These are phyloP conservation scores for Poteriospumella lacustris DNA, from an alignment of 108 stramenopile genomes.

Conservation along the genomic window DNA sequence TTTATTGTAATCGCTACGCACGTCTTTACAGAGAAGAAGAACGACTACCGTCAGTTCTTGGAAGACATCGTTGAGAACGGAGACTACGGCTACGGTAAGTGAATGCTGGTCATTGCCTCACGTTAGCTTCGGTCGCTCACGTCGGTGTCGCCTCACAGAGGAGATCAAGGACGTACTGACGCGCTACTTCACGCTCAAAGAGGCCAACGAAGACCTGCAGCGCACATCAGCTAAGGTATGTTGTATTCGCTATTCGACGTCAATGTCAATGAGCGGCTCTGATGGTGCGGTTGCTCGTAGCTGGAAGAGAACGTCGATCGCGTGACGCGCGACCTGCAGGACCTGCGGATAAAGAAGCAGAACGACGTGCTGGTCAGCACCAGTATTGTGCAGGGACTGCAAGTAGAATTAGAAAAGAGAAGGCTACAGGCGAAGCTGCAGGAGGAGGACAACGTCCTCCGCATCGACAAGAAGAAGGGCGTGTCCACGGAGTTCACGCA, in stretches of 20 bases:
- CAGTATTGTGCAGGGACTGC: background rate
- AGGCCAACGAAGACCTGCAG: slow-evolving; percentile 52
- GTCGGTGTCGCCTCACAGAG: background rate
- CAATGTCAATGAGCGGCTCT: background rate
- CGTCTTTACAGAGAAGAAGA: background rate
- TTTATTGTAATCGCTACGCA: background rate
- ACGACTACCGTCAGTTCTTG: slow-evolving; percentile 46
- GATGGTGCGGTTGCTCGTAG: background rate
- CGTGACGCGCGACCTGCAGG: slow-evolving; percentile 42
- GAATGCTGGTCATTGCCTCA: slow-evolving; percentile 47
- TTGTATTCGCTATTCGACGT: background rate
- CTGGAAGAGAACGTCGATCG: slow-evolving; percentile 36
- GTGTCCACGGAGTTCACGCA: slow-evolving; percentile 50
- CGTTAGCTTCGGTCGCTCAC: background rate
- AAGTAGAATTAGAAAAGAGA: slow-evolving; percentile 52
- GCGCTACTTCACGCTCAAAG: slow-evolving; percentile 44
- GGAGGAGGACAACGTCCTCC: slow-evolving; percentile 44
- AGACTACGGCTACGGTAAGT: slow-evolving; percentile 45
- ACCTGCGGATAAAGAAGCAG: slow-evolving; percentile 42
- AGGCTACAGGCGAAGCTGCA: slow-evolving; percentile 45
- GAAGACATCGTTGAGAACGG: slow-evolving; percentile 45
- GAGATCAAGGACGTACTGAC: slow-evolving; percentile 14
- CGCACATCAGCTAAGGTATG: background rate
- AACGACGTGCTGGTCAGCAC: slow-evolving; percentile 30
- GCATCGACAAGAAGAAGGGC: slow-evolving; percentile 35